These are phyloP conservation scores for Gynochthodes officinalis DNA, from an alignment of 257 asterid genomes.

Conservation along the genomic window DNA sequence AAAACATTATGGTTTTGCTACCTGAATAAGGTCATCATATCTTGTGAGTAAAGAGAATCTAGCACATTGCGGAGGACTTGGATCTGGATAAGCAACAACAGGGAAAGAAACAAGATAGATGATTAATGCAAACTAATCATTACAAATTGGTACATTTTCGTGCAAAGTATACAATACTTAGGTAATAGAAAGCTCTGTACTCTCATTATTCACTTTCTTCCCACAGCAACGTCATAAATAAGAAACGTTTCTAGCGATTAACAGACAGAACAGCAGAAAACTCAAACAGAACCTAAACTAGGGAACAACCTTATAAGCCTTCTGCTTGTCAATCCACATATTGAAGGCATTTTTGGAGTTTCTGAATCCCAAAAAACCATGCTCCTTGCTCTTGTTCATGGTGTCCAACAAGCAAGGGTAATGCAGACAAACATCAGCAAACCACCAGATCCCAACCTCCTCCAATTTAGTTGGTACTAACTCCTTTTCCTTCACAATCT, in stretches of 20 bases:
- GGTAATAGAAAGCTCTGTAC: not conserved
- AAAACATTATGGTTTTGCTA: too few species aligned
- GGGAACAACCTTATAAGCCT: slow-evolving; percentile 80
- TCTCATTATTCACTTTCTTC: not conserved
- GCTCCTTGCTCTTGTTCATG: slow-evolving; percentile 99
- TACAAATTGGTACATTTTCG: not conserved
- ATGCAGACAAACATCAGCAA: slow-evolving; percentile 41
- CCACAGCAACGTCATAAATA: not conserved
- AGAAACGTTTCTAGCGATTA: not conserved
- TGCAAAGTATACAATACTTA: not conserved
- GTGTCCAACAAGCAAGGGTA: slow-evolving; percentile 38
- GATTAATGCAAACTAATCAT: not conserved
- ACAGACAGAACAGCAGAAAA: not conserved
- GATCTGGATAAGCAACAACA: slow-evolving; percentile 1
- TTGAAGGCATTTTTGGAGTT: slow-evolving; percentile 69
- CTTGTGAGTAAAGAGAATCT: too few species aligned
- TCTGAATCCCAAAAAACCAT: slow-evolving; percentile 85
- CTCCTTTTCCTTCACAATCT: slow-evolving; percentile 64
- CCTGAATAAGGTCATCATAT: too few species aligned
- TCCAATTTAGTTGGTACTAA: slow-evolving; percentile 52
- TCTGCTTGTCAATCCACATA: slow-evolving; percentile 83
- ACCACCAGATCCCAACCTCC: slow-evolving; percentile 87
- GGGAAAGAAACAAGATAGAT: not conserved
- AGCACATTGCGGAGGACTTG: too few species aligned
- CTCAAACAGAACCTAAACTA: slow-evolving; percentile 8